These are phyloP conservation scores for Claviceps sp. DNA, from an alignment of 2,329 filamentous ascomycete species.

Conservation along the genomic window DNA sequence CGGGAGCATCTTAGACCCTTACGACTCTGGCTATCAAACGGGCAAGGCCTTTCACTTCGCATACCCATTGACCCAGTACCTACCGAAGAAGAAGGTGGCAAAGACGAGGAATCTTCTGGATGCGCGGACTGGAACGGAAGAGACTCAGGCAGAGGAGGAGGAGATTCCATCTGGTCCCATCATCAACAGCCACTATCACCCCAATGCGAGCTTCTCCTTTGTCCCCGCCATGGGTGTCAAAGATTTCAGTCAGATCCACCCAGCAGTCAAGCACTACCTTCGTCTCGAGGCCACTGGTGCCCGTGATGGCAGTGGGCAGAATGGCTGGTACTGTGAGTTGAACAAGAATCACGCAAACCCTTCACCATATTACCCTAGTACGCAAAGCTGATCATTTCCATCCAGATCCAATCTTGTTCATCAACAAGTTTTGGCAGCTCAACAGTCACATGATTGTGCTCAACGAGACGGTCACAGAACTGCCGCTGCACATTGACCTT, in stretches of 20 bases:
- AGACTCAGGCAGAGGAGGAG: slow-evolving; percentile 35
- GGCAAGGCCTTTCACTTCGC: slow-evolving; percentile 70
- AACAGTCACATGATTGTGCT: slow-evolving; percentile 80
- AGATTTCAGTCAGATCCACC: slow-evolving; percentile 52
- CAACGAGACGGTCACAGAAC: slow-evolving; percentile 72
- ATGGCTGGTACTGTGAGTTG: slow-evolving; percentile 69
- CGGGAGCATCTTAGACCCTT: slow-evolving; percentile 66
- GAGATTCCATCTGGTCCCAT: slow-evolving; percentile 49
- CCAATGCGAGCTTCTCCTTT: slow-evolving; percentile 82
- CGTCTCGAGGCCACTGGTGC: slow-evolving; percentile 68
- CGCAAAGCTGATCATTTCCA: slow-evolving; percentile 13
- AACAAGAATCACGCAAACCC: background rate
- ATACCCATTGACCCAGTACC: slow-evolving; percentile 76
- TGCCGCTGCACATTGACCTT: slow-evolving; percentile 74
- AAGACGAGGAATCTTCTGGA: slow-evolving; percentile 84
- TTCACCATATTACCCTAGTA: background rate
- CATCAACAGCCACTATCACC: slow-evolving; percentile 81
- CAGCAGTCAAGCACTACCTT: slow-evolving; percentile 64
- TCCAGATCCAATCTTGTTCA: slow-evolving; percentile 65
- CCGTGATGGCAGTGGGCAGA: slow-evolving; percentile 70
- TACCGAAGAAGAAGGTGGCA: slow-evolving; percentile 76
- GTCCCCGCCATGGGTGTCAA: slow-evolving; percentile 67
- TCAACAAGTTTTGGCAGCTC: slow-evolving; percentile 97
- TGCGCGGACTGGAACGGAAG: slow-evolving; percentile 28
- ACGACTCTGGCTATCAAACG: slow-evolving; percentile 55